Evolutionary conservation across 2,329 filamentous ascomycete genomes (phyloP).

Genomic region (Gliomastix tumulicola): DNA sequence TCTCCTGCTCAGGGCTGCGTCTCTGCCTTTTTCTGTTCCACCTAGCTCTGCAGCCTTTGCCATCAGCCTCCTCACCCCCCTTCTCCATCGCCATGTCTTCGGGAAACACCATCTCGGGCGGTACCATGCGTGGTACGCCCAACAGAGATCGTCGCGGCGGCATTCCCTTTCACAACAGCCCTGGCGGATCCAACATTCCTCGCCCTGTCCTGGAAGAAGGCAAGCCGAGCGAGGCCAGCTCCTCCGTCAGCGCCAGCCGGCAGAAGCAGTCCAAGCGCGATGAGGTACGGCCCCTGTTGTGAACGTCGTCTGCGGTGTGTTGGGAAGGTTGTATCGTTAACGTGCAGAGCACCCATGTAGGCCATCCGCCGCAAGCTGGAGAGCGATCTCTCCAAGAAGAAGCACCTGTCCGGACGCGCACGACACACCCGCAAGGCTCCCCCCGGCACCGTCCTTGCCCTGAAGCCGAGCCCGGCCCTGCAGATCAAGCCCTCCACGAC

Average conservation of each 20-base stretch:
- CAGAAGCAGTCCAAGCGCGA: conserved; percentile 96
- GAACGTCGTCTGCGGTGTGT: too few relatives aligned
- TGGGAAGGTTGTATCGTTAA: too few relatives aligned
- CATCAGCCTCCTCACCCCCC: too few relatives aligned
- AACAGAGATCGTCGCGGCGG: conserved; percentile 4
- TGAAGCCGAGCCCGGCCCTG: conserved; percentile 90
- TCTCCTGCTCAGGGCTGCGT: too few relatives aligned
- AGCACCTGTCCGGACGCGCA: conserved; percentile 68
- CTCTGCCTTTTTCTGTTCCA: too few relatives aligned
- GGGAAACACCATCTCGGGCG: conserved; percentile 3
- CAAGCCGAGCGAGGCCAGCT: conserved; percentile 51
- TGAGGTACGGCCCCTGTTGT: conserved; percentile 91
- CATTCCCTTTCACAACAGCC: conserved; percentile 37
- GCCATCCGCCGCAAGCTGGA: conserved; percentile 96
- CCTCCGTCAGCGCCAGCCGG: conserved; percentile 83
- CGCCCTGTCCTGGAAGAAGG: conserved; percentile 59
- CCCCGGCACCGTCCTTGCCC: conserved; percentile 88
- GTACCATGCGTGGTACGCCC: conserved; percentile 4
- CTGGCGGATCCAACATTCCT: conserved; percentile 59
- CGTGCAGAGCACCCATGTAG: too few relatives aligned
- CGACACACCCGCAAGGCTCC: conserved; percentile 88
- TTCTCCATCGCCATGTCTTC: conserved; percentile 3
- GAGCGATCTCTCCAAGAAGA: conserved; percentile 97
- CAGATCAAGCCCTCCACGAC: conserved; percentile 96
- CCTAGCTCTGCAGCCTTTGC: too few relatives aligned